Conservation (phyloP, 1,284 basidiomycete genomes). For the Mycosarcoma mackinlayi region DNA sequence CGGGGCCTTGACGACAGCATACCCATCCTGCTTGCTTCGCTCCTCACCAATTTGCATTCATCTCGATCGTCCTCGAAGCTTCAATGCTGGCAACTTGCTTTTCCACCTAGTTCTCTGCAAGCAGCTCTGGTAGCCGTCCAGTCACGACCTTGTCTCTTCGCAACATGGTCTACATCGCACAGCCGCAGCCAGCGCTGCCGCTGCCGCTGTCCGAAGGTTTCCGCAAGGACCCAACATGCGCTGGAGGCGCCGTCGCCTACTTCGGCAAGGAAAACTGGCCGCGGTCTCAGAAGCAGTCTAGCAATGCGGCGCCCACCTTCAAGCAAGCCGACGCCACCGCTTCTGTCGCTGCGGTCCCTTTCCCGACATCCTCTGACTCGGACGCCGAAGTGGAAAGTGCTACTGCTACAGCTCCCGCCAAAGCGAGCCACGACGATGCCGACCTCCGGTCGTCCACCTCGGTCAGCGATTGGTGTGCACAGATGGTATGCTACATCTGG, state of each 20-base stretch:
- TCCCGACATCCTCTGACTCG: slow-evolving; percentile 25
- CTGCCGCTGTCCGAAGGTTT: slow-evolving; percentile 14
- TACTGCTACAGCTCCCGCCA: slow-evolving; percentile 14
- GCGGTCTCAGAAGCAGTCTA: slow-evolving; percentile 20
- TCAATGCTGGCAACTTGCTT: slow-evolving; percentile 17
- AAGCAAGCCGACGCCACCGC: slow-evolving; percentile 17
- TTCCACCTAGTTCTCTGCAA: slow-evolving; percentile 6
- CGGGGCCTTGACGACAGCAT: not conserved
- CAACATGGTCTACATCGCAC: slow-evolving; percentile 39
- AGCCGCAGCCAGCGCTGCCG: slow-evolving; percentile 18
- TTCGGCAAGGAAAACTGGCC: slow-evolving; percentile 47
- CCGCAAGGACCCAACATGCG: slow-evolving; percentile 17
- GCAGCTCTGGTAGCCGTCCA: slow-evolving; percentile 30
- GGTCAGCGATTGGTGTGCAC: slow-evolving; percentile 59
- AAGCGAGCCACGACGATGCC: slow-evolving; percentile 21
- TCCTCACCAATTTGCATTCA: not conserved
- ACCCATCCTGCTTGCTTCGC: not conserved
- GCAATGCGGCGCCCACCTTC: not conserved
- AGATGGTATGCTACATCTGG: slow-evolving; percentile 66
- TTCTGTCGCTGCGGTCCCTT: slow-evolving; percentile 8
- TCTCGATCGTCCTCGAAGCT: not conserved
- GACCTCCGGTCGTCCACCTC: slow-evolving; percentile 46
- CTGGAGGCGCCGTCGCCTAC: slow-evolving; percentile 19
- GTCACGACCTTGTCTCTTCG: not conserved
- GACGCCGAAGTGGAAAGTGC: slow-evolving; percentile 36